Conservation (phyloP, 371 early-diverging fungal species). For the Chytridium lagenaria region DNA sequence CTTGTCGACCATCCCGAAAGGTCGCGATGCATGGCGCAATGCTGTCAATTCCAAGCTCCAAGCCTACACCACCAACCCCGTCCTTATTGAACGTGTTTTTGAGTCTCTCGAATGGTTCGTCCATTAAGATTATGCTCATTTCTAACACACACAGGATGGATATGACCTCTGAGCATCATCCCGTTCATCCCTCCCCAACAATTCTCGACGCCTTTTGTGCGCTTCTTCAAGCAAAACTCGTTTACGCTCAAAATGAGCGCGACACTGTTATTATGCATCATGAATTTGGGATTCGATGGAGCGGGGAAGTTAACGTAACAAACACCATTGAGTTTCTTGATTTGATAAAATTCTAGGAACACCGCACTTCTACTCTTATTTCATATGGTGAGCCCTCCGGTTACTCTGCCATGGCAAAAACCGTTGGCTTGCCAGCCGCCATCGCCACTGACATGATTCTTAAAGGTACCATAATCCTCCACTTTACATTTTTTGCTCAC, state of each 20-base stretch:
- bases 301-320: slow-evolving; percentile 24
- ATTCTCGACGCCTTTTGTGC: slow-evolving; percentile 94
- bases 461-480: slow-evolving; percentile 64
- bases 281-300: slow-evolving; percentile 86
- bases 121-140: not conserved
- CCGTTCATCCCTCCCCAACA: slow-evolving; percentile 49
- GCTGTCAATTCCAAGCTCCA: slow-evolving; percentile 26
- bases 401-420: slow-evolving; percentile 95
- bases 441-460: slow-evolving; percentile 92
- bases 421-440: slow-evolving; percentile 97
- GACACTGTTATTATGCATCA: slow-evolving; percentile 98
- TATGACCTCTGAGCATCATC: slow-evolving; percentile 67
- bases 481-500: not conserved
- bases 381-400: slow-evolving; percentile 91
- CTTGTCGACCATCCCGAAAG: slow-evolving; percentile 52
- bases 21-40: slow-evolving; percentile 20
- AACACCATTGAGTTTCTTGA: not conserved
- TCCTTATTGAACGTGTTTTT: slow-evolving; percentile 27
- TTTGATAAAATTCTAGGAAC: slow-evolving; percentile 64
- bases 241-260: slow-evolving; percentile 89
- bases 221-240: slow-evolving; percentile 91
- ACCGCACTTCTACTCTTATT: slow-evolving; percentile 88
- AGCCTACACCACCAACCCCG: slow-evolving; percentile 14
- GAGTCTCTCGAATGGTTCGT: slow-evolving; percentile 31
- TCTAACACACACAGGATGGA: slow-evolving; percentile 69